Base-by-base conservation (phyloP, 1,284 basidiomycete genomes). In the Cryptococcus depauperatus region DNA sequence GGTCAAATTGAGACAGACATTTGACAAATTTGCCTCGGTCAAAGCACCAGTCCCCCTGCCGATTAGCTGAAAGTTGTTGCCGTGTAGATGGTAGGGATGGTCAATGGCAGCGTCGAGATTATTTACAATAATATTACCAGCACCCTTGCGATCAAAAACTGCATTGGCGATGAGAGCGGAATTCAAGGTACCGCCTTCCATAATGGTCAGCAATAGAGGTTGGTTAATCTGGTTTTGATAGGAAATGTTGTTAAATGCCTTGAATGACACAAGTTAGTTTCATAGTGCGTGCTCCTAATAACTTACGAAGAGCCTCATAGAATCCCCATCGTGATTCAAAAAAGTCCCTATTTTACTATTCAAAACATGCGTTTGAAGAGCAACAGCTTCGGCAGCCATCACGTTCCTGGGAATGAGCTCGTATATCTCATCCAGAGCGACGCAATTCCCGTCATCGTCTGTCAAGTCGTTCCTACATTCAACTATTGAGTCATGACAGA, bases 11-110 rank as follows among this genome's bases (percentile, higher is more conserved):
- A 54, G 29, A 16, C 22, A 26, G 25, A 50, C 21, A 30, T 22
- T 19, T 22, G 30, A n/a, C 44, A 62, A 55, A 14, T 49, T 42
- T 1, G 44, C 54, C 1, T 38, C 37, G 1, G 56, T 58, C n/a
- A 70, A 35, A 23, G 25, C 47, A 4, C 69, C 70, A 3, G 23
- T 7, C 0, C 68, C 70, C 16, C 65, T 52, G 4, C 50, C 64
- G 30, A 73, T 48, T 22, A 72, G 48, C 38, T 60, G 55, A 43
- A 59, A 57, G 0, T 50, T 43, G 34, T 45, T 43, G 11, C 54
- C 57, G 54, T 64, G 64, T 11, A 68, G 44, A 42, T 68, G 65
- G 46, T 58, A 63, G 0, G 71, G 70, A 44, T 72, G 70, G 28
- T 61, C 61, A 8, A 65, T 56, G 7, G 16, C 35, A 14, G 46